A percentile compares a stretch with the other conserved stretches of the same genome.
These are phyloP conservation scores for Colletotrichum karsti DNA, from an alignment of 2,329 filamentous ascomycete species.

Conservation along the genomic window DNA sequence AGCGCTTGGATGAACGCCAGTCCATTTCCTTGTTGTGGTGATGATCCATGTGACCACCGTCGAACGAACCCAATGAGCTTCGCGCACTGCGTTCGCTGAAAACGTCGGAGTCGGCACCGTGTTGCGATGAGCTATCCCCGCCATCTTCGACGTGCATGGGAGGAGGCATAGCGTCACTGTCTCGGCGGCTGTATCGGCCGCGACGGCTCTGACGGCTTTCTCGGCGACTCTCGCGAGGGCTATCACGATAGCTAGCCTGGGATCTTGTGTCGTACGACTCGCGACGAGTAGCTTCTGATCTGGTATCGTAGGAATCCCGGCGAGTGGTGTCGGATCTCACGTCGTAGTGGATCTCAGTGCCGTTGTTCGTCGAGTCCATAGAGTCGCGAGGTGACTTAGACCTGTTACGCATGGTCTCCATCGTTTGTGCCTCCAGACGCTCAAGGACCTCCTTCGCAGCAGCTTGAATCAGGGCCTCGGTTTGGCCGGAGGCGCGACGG, in stretches of 20 bases:
- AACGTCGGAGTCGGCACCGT: slow-evolving; percentile 63
- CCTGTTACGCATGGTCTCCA: slow-evolving; percentile 34
- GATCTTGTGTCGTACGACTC: not conserved
- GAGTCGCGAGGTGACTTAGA: slow-evolving; percentile 15
- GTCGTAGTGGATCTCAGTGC: slow-evolving; percentile 37
- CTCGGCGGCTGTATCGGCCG: not conserved
- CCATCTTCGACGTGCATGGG: slow-evolving; percentile 33
- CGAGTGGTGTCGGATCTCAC: slow-evolving; percentile 33
- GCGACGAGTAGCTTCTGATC: slow-evolving; percentile 14
- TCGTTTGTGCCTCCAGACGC: slow-evolving; percentile 50
- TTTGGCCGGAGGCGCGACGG: slow-evolving; percentile 52
- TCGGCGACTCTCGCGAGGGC: not conserved
- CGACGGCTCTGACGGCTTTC: slow-evolving; percentile 5
- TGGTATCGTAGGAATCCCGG: slow-evolving; percentile 10
- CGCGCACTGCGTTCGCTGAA: slow-evolving; percentile 67
- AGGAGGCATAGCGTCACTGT: not conserved
- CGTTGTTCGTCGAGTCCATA: slow-evolving; percentile 35
- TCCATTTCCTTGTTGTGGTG: slow-evolving; percentile 38
- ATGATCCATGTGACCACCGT: slow-evolving; percentile 33
- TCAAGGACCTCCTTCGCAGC: slow-evolving; percentile 61
- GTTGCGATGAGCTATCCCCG: slow-evolving; percentile 58
- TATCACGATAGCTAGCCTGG: not conserved
- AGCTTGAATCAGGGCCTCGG: slow-evolving; percentile 62
- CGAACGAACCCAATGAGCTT: slow-evolving; percentile 63
- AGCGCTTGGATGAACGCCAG: slow-evolving; percentile 43